Percentiles rank a stretch among this genome's conserved stretches.
These are phyloP conservation scores for Conringia planisiliqua DNA, from an alignment of 345 rosid genomes.

Conservation along the genomic window DNA sequence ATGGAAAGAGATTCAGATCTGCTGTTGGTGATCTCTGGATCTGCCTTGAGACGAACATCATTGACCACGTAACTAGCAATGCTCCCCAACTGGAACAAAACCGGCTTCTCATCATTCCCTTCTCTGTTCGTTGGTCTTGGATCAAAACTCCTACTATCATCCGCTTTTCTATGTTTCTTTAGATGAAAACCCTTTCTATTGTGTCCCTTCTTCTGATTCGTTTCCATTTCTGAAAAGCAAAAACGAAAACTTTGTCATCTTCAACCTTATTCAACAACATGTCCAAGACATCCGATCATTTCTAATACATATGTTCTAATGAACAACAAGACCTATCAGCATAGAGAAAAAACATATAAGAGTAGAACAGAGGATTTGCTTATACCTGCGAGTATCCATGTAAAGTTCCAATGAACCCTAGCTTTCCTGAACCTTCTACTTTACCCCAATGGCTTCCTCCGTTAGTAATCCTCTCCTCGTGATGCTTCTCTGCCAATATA, in stretches of 20 bases:
- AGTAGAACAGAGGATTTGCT: constrained; percentile 23
- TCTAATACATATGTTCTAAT: neutral
- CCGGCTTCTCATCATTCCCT: constrained; percentile 24
- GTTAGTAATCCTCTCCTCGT: neutral
- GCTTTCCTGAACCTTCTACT: neutral
- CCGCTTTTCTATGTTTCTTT: constrained; percentile 24
- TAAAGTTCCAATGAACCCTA: constrained; percentile 6
- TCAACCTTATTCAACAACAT: neutral
- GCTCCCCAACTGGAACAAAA: constrained; percentile 33
- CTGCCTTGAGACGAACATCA: constrained; percentile 17
- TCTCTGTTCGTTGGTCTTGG: constrained; percentile 5
- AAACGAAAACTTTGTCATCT: neutral
- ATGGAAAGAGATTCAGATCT: constrained; percentile 12
- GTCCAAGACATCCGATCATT: neutral
- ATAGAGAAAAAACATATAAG: neutral
- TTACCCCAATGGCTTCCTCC: constrained; percentile 29
- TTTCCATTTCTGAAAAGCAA: constrained; percentile 22
- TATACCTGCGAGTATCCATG: constrained; percentile 15
- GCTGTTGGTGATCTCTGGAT: constrained; percentile 20
- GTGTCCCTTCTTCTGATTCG: constrained; percentile 25
- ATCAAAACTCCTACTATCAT: constrained; percentile 17
- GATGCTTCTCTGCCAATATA: neutral
- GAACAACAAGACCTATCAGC: neutral
- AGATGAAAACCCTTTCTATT: constrained; percentile 21
- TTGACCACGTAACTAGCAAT: constrained; percentile 25